Evolutionary conservation across 2,329 filamentous ascomycete genomes (phyloP).

Genomic region (Aureobasidium sp.): DNA sequence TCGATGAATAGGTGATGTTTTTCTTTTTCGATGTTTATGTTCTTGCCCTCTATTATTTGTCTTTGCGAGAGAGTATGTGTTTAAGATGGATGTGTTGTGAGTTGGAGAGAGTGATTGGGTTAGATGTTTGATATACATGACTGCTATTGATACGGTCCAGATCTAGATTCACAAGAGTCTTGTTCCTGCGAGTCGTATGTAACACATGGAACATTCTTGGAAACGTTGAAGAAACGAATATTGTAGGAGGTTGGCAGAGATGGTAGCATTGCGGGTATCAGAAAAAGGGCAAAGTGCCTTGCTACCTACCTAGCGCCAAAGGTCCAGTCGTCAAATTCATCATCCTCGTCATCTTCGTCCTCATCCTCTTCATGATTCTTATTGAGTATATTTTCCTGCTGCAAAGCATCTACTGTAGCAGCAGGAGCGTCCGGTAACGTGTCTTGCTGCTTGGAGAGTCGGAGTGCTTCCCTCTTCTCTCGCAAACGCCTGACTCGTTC

Average conservation of each 20-base stretch:
- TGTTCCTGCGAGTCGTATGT: too few relatives aligned
- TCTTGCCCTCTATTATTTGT: too few relatives aligned
- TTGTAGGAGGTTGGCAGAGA: neutral
- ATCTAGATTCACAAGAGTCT: too few relatives aligned
- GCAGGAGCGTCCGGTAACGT: neutral
- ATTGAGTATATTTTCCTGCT: too few relatives aligned
- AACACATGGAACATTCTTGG: too few relatives aligned
- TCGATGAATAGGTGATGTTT: neutral
- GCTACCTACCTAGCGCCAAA: conserved; percentile 15
- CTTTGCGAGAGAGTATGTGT: too few relatives aligned
- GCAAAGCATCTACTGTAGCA: neutral
- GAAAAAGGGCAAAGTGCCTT: neutral
- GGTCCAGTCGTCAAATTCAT: conserved; percentile 18
- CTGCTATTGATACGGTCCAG: too few relatives aligned
- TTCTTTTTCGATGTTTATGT: neutral
- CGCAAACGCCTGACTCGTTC: conserved; percentile 36
- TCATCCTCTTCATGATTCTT: conserved; percentile 12
- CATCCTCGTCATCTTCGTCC: conserved; percentile 18
- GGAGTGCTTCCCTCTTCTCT: conserved; percentile 37
- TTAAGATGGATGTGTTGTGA: too few relatives aligned
- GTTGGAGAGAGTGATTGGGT: too few relatives aligned
- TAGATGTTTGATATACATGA: too few relatives aligned
- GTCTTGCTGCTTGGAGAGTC: conserved; percentile 16
- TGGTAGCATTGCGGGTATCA: conserved; percentile 10
- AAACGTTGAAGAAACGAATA: neutral